phyloP scores from a whole-genome alignment of 805 yeast genomes.

The Candida ulmi region DNA sequence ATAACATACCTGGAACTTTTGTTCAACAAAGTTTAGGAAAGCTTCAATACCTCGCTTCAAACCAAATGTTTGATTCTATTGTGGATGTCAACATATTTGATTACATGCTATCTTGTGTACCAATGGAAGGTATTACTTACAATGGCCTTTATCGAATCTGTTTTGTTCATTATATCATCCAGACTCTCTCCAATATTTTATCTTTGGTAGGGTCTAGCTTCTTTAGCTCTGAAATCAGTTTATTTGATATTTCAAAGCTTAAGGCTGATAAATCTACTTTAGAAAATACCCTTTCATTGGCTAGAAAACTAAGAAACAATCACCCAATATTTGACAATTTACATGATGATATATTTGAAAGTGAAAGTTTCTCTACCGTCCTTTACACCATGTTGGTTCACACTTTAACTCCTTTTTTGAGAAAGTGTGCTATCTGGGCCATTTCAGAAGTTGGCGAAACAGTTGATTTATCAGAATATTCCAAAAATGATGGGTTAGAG shows the following conservation, averaged over 20 bases:
- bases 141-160: slow-evolving; percentile 45
- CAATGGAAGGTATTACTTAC: slow-evolving; percentile 40
- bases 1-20: slow-evolving; percentile 8
- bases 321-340: slow-evolving; percentile 24
- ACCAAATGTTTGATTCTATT: slow-evolving; percentile 29
- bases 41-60: slow-evolving; percentile 29
- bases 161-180: slow-evolving; percentile 48
- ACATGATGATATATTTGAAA: slow-evolving; percentile 22
- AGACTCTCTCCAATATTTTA: slow-evolving; percentile 26
- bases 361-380: slow-evolving; percentile 28
- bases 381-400: slow-evolving; percentile 51
- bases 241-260: slow-evolving; percentile 31
- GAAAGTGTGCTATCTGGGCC: slow-evolving; percentile 55
- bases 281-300: slow-evolving; percentile 4
- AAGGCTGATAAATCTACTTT: slow-evolving; percentile 8
- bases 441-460: slow-evolving; percentile 43
- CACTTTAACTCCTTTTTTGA: slow-evolving; percentile 55
- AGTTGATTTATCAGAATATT: slow-evolving; percentile 24
- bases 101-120: slow-evolving; percentile 41
- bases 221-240: slow-evolving; percentile 11
- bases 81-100: slow-evolving; percentile 48
- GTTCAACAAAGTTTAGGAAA: slow-evolving; percentile 26
- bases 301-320: slow-evolving; percentile 18
- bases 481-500: slow-evolving; percentile 33
- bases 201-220: slow-evolving; percentile 17